Evolutionary conservation across 495 filamentous ascomycete genomes (phyloP).

Genomic region (Penicillium pulvis): DNA sequence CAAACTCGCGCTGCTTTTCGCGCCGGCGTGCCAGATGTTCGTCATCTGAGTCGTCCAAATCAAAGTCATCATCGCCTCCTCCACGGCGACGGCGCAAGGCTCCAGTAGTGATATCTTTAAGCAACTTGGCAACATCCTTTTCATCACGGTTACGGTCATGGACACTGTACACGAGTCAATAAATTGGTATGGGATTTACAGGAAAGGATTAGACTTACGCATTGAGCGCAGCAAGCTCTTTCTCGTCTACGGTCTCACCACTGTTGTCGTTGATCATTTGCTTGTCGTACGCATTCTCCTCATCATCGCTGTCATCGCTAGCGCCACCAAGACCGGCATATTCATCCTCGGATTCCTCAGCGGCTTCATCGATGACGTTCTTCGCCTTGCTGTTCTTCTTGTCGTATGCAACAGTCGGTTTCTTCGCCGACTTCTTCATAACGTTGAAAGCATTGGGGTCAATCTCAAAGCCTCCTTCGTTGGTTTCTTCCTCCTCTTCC

Average conservation of each 20-base stretch:
- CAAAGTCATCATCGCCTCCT: slow-evolving; percentile 70
- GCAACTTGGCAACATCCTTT: slow-evolving; percentile 83
- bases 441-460: slow-evolving; percentile 66
- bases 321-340: slow-evolving; percentile 92
- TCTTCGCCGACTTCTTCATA: slow-evolving; percentile 73
- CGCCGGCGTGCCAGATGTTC: slow-evolving; percentile 74
- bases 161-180: slow-evolving; percentile 31
- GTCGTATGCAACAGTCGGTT: slow-evolving; percentile 60
- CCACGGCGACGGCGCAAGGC: slow-evolving; percentile 77
- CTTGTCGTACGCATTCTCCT: slow-evolving; percentile 68
- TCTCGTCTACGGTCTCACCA: slow-evolving; percentile 72
- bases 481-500: slow-evolving; percentile 37
- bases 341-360: slow-evolving; percentile 97
- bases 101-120: slow-evolving; percentile 88
- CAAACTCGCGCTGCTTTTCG: slow-evolving; percentile 83
- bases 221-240: slow-evolving; percentile 79
- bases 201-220: slow-evolving; percentile 62
- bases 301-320: slow-evolving; percentile 81
- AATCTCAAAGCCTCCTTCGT: slow-evolving; percentile 42
- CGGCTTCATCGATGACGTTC: slow-evolving; percentile 87
- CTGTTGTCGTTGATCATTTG: slow-evolving; percentile 91
- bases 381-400: slow-evolving; percentile 87
- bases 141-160: slow-evolving; percentile 56
- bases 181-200: neutral
- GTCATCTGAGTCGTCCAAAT: slow-evolving; percentile 87